Conservation (phyloP, 2,329 filamentous ascomycete genomes). For the Cytospora chrysosperma region DNA sequence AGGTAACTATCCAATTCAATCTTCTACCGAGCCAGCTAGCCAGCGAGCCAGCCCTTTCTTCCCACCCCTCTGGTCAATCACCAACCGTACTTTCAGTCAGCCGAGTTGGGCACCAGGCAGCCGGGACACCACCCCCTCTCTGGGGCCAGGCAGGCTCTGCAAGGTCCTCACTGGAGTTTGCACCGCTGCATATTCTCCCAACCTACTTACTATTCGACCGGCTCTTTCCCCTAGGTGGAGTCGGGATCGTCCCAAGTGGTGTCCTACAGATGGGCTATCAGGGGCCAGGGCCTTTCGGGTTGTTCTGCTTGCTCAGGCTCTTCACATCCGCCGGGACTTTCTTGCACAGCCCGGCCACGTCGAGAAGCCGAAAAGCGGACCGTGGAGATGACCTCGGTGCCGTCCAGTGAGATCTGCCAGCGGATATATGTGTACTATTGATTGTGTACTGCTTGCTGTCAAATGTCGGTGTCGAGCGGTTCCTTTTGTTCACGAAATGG, state of each 20-base stretch:
- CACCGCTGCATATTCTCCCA: not conserved
- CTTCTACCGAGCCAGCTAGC: not conserved
- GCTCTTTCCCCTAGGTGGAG: constrained; percentile 3
- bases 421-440: not conserved
- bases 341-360: constrained; percentile 8
- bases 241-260: not conserved
- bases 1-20: not conserved
- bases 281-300: not conserved
- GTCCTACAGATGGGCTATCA: not conserved
- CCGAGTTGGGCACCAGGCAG: constrained; percentile 19
- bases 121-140: not conserved
- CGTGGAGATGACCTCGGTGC: not conserved
- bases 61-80: constrained; percentile 5
- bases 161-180: not conserved
- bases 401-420: not conserved
- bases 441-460: not conserved
- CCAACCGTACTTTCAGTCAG: not conserved
- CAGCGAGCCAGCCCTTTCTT: not conserved
- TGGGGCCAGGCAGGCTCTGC: not conserved
- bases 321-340: not conserved
- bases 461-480: constrained; percentile 18
- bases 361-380: constrained; percentile 8
- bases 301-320: not conserved
- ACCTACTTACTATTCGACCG: constrained; percentile 14
- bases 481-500: constrained; percentile 1